Base-by-base conservation (phyloP, 495 filamentous ascomycete species). In the Penicillium odoratum region DNA sequence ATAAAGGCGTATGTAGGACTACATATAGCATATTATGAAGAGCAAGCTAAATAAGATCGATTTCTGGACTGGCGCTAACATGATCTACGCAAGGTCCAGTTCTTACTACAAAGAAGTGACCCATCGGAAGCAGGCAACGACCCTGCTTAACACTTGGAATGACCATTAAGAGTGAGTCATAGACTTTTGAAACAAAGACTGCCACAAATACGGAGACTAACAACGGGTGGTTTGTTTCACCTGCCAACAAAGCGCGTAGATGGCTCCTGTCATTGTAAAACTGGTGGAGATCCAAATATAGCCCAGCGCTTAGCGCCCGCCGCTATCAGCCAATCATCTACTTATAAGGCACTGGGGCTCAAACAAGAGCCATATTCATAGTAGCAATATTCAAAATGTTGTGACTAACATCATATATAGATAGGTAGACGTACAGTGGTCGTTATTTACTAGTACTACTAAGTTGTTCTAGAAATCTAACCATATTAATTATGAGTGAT, bases 271-370 rank as follows among this genome's bases (percentile, higher is more conserved):
- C n/a, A 28, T 57, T 53, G 54, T 51, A 55, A 42, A 60, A 52
- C 55, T 46, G 38, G 45, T 26, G 13, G 29, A 21, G 21, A 21
- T 46, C 58, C 66, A 68, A 66, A 64, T 63, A 53, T 66, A 67
- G 66, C 40, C 34, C 38, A 55, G 67, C 67, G 67, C 61, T 67
- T 67, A 69, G 57, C 55, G 52, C 48, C 61, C 61, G 45, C 25
- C 30, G 33, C 43, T 45, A 10, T 36, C 2, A 61, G 48, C 67
- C 67, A 69, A 69, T 65, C 47, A 45, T 34, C 25, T 5, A 18
- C 21, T n/a, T 18, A 6, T 33, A 10, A 16, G 13, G 16, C 18
- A 6, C 18, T 8, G n/a, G 29, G 21, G 15, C 51, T 68, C 63
- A 44, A 62, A 64, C 61, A 51, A 29, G 5, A 43, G 36, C 21